A percentile compares a stretch with the other conserved stretches of the same genome.
phyloP scores from a whole-genome alignment of 1,284 basidiomycete genomes.

The Ustilago esculenta region DNA sequence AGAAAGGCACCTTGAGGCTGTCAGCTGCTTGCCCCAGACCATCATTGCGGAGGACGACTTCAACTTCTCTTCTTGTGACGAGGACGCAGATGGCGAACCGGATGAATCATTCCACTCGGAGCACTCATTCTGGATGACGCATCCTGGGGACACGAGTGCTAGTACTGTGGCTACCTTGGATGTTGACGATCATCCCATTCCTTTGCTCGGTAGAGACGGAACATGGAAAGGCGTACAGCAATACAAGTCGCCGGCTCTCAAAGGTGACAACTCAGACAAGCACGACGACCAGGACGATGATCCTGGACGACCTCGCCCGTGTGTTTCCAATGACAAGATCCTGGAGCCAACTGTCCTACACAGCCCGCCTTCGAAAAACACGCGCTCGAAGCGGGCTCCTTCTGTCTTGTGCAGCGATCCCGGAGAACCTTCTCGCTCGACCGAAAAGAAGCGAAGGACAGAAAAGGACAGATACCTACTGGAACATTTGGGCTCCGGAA shows the following conservation, averaged over 20 bases:
- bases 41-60: not conserved
- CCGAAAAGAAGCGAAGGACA: not conserved
- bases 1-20: not conserved
- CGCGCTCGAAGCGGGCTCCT: not conserved
- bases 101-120: slow-evolving; percentile 15
- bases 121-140: slow-evolving; percentile 20
- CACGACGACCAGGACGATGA: not conserved
- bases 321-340: too few species aligned
- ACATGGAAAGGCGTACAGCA: slow-evolving; percentile 14
- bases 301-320: too few species aligned
- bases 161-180: slow-evolving; percentile 16
- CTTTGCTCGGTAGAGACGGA: slow-evolving; percentile 18
- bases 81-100: slow-evolving; percentile 34
- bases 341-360: not conserved
- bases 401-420: not conserved
- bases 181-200: slow-evolving; percentile 7
- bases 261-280: not conserved
- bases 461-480: not conserved
- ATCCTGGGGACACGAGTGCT: slow-evolving; percentile 12
- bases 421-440: not conserved
- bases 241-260: not conserved
- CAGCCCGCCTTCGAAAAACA: not conserved
- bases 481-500: not conserved
- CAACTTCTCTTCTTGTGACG: slow-evolving; percentile 20
- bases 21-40: not conserved